Evolutionary conservation across 352 stramenopile species (phyloP).

Genomic region (Globisporangium yorkense): DNA sequence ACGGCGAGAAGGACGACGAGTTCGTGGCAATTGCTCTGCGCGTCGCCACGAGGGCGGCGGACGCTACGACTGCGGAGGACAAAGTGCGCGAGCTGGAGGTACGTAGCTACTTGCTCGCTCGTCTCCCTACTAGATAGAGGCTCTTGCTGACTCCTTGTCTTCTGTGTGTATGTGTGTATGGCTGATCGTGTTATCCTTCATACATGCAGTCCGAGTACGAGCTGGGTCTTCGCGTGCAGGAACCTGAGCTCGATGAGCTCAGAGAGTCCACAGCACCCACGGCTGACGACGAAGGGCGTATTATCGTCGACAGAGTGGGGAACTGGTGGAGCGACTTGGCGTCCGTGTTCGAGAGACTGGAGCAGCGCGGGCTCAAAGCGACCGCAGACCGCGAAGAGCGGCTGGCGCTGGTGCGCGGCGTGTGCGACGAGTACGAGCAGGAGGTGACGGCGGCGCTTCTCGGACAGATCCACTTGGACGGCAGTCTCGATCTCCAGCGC

Average conservation of each 20-base stretch:
- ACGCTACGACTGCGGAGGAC: constrained; percentile 33
- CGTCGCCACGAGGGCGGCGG: constrained; percentile 36
- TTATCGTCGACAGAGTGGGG: constrained; percentile 35
- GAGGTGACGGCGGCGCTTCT: constrained; percentile 25
- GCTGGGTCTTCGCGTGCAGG: constrained; percentile 9
- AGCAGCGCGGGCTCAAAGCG: constrained; percentile 15
- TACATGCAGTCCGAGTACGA: background rate
- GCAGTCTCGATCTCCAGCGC: constrained; percentile 19
- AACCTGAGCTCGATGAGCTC: constrained; percentile 1
- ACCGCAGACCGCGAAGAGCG: constrained; percentile 23
- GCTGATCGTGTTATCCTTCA: background rate
- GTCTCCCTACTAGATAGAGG: too few relatives aligned
- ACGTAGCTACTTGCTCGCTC: background rate
- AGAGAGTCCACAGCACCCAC: background rate
- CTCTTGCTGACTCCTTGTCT: background rate
- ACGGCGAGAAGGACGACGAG: constrained; percentile 21
- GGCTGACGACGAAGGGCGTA: constrained; percentile 17
- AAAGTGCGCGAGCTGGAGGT: constrained; percentile 40
- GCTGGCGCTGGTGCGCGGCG: constrained; percentile 26
- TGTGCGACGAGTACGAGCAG: constrained; percentile 37
- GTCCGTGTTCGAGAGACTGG: constrained; percentile 32
- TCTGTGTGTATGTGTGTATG: background rate
- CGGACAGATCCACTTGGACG: constrained; percentile 31
- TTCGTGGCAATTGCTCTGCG: constrained; percentile 67
- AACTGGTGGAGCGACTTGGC: constrained; percentile 75